Percentiles rank a stretch among this genome's conserved stretches.
These are phyloP conservation scores for Globisporangium nunn DNA, from an alignment of 352 stramenopile species.

Conservation along the genomic window DNA sequence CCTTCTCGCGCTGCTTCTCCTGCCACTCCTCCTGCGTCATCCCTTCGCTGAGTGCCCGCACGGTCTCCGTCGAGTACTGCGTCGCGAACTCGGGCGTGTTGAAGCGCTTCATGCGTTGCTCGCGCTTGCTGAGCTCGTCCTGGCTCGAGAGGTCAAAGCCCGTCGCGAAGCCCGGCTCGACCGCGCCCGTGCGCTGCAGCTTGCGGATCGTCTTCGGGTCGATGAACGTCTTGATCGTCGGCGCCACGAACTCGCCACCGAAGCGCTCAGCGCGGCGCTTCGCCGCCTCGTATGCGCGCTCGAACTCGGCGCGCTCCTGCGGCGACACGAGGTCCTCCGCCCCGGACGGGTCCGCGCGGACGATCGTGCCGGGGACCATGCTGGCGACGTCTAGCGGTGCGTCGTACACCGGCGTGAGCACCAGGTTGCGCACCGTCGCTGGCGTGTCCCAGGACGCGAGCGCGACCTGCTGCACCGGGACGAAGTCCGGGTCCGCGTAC, in stretches of 20 bases:
- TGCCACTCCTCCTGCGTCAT: constrained; percentile 71
- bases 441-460: constrained; percentile 67
- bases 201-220: constrained; percentile 71
- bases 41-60: constrained; percentile 47
- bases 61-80: constrained; percentile 56
- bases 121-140: constrained; percentile 56
- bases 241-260: constrained; percentile 45
- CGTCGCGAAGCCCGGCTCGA: constrained; percentile 53
- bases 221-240: constrained; percentile 70
- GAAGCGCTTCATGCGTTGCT: constrained; percentile 77
- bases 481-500: constrained; percentile 29
- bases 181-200: constrained; percentile 61
- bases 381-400: constrained; percentile 25
- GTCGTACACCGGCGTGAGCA: constrained; percentile 27
- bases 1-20: constrained; percentile 46
- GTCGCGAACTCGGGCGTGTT: constrained; percentile 67
- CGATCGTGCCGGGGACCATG: constrained; percentile 40
- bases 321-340: constrained; percentile 49
- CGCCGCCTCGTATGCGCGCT: constrained; percentile 29
- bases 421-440: constrained; percentile 41
- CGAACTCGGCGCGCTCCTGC: constrained; percentile 43
- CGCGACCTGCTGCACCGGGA: constrained; percentile 33
- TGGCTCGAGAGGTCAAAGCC: constrained; percentile 65
- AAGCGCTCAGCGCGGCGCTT: constrained; percentile 62
- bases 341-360: constrained; percentile 51